phyloP scores from a whole-genome alignment of 208 protist species.

The Balamuthia mandrillaris region DNA sequence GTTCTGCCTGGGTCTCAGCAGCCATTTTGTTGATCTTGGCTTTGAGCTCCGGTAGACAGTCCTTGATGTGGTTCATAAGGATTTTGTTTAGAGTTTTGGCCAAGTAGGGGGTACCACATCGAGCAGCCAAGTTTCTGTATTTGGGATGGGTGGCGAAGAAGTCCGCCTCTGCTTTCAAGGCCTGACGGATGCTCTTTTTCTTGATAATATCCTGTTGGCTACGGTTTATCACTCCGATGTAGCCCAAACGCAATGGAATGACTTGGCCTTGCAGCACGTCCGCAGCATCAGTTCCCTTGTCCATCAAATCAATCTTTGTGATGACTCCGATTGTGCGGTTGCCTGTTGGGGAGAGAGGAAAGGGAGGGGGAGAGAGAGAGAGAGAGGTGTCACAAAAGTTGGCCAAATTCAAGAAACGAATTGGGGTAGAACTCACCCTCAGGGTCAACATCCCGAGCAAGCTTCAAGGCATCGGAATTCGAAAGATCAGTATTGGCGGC shows the following conservation, averaged over 20 bases:
- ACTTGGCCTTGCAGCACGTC: conserved; percentile 91
- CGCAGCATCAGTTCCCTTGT: conserved; percentile 89
- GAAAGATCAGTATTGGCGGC: conserved; percentile 98
- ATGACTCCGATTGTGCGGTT: conserved; percentile 96
- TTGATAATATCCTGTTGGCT: conserved; percentile 94
- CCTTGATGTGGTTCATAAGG: conserved; percentile 92
- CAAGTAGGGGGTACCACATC: conserved; percentile 83
- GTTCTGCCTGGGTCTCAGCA: conserved; percentile 26
- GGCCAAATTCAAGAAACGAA: not conserved
- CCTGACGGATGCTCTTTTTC: conserved; percentile 62
- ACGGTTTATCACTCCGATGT: conserved; percentile 97
- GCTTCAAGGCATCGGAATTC: conserved; percentile 95
- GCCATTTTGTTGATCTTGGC: conserved; percentile 77
- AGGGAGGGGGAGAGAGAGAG: conserved; percentile 65
- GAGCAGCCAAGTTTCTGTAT: conserved; percentile 9
- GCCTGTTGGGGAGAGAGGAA: too few relatives aligned
- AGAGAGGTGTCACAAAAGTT: not conserved
- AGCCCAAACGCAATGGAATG: conserved; percentile 90
- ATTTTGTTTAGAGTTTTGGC: conserved; percentile 84
- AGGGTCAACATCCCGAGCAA: conserved; percentile 95
- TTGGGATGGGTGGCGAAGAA: conserved; percentile 80
- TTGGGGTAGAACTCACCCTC: conserved; percentile 58
- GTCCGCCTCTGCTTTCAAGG: conserved; percentile 80
- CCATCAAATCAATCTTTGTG: conserved; percentile 98
- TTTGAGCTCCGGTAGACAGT: conserved; percentile 88